These are phyloP conservation scores for Saccharomyces hybrid DNA, from an alignment of 1,139 yeast species.

Conservation along the genomic window DNA sequence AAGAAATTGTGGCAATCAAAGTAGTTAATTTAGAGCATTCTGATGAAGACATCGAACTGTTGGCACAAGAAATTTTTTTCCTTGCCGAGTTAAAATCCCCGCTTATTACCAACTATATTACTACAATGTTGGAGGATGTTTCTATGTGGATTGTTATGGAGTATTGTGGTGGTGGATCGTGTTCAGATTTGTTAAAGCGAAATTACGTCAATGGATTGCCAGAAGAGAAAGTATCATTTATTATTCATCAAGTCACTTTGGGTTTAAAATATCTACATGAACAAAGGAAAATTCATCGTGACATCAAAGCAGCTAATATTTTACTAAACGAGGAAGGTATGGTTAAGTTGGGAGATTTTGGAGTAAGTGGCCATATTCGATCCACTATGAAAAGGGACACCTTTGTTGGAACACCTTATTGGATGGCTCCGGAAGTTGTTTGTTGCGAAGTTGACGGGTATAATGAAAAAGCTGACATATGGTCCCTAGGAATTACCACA, in stretches of 20 bases:
- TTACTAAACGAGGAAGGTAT: slow-evolving; percentile 54
- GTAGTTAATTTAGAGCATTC: slow-evolving; percentile 68
- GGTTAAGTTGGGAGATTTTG: slow-evolving; percentile 77
- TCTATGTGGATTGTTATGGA: slow-evolving; percentile 89
- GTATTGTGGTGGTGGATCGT: slow-evolving; percentile 86
- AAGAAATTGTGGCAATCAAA: slow-evolving; percentile 58
- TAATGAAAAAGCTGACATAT: slow-evolving; percentile 74
- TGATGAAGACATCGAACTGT: slow-evolving; percentile 60
- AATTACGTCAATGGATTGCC: slow-evolving; percentile 40
- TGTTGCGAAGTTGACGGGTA: slow-evolving; percentile 43
- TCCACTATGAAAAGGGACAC: slow-evolving; percentile 55
- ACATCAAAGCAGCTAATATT: slow-evolving; percentile 77
- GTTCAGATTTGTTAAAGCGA: slow-evolving; percentile 60
- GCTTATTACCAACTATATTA: slow-evolving; percentile 56
- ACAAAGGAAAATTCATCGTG: slow-evolving; percentile 75
- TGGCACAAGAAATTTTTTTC: slow-evolving; percentile 70
- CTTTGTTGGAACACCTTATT: slow-evolving; percentile 83
- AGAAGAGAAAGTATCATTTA: slow-evolving; percentile 53
- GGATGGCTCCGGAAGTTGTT: slow-evolving; percentile 93
- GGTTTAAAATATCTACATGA: slow-evolving; percentile 67
- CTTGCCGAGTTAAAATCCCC: slow-evolving; percentile 58
- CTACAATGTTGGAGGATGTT: slow-evolving; percentile 54
- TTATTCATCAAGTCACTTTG: slow-evolving; percentile 50
- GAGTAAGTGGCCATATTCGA: slow-evolving; percentile 76
- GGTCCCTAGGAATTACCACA: slow-evolving; percentile 82